Conservation (phyloP, 78 protist genomes). For the Parvularia atlantis region DNA sequence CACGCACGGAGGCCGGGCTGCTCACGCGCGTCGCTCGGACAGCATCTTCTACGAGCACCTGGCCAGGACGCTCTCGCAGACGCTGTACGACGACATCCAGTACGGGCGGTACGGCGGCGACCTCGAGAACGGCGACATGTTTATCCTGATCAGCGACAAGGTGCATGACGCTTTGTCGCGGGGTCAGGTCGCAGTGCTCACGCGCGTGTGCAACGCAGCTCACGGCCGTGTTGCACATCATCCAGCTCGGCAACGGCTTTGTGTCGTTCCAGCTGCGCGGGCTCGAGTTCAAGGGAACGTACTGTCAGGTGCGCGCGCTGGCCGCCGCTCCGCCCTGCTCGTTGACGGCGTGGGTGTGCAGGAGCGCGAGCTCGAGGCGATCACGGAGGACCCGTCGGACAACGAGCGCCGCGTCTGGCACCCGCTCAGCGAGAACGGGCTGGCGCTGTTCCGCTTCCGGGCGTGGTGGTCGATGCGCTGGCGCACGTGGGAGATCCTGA, state of each 20-base stretch:
- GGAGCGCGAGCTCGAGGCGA: constrained; percentile 21
- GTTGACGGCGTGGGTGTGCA: no score
- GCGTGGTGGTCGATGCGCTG: no score
- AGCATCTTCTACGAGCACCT: constrained; percentile 9
- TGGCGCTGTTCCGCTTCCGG: no score
- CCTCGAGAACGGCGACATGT: background rate
- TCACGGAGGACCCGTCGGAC: background rate
- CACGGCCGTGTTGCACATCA: constrained; percentile 7
- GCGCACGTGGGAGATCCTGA: background rate
- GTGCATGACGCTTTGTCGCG: no score
- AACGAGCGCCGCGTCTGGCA: background rate
- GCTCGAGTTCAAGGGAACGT: constrained; percentile 15
- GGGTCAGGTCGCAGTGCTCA: no score
- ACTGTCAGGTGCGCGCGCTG: no score
- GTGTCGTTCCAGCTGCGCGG: constrained; percentile 28
- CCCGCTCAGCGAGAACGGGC: no score
- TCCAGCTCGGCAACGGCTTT: constrained; percentile 10
- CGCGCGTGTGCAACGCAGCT: no score
- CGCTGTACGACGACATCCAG: background rate
- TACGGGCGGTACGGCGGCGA: background rate
- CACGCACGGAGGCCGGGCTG: no score
- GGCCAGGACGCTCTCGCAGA: background rate
- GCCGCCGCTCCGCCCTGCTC: no score
- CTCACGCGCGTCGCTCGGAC: no score
- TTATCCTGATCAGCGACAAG: background rate